Conservation (phyloP, 2,329 filamentous ascomycete genomes). For the Acrocalymma vagum region DNA sequence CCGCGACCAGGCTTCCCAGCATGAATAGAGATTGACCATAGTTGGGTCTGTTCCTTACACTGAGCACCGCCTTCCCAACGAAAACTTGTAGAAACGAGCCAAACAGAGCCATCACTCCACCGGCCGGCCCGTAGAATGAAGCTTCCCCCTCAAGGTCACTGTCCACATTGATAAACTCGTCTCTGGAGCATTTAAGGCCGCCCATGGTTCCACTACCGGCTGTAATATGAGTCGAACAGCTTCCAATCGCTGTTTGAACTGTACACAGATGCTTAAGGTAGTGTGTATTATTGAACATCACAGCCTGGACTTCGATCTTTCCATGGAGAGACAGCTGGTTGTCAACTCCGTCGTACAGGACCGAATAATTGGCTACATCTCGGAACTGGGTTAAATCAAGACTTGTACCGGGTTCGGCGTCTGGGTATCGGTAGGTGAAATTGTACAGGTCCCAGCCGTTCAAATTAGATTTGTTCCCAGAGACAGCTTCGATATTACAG, state of each 20-base stretch:
- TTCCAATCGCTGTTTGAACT: slow-evolving; percentile 4
- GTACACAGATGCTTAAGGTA: slow-evolving; percentile 8
- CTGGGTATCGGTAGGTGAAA: slow-evolving; percentile 6
- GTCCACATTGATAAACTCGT: slow-evolving; percentile 2
- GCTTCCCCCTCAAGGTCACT: background rate
- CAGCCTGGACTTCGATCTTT: slow-evolving; percentile 1
- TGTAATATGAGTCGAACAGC: slow-evolving; percentile 1
- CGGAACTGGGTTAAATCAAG: slow-evolving; percentile 1
- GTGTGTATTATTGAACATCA: slow-evolving; percentile 9
- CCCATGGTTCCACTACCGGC: slow-evolving; percentile 6
- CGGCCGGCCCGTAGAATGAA: slow-evolving; percentile 2
- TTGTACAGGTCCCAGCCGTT: slow-evolving; percentile 5
- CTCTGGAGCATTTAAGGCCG: slow-evolving; percentile 1
- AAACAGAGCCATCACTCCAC: too few species aligned
- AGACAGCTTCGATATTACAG: slow-evolving; percentile 4
- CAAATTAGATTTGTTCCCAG: background rate
- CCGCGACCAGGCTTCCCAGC: too few species aligned
- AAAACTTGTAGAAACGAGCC: too few species aligned
- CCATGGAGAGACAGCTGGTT: too few species aligned
- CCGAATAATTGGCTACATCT: background rate
- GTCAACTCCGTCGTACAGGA: too few species aligned
- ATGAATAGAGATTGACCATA: background rate
- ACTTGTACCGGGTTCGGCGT: background rate
- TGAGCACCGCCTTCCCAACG: too few species aligned
- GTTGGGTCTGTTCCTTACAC: background rate